Base-by-base conservation (phyloP, 2,329 filamentous ascomycete species). In the Colletotrichum graminicola region DNA sequence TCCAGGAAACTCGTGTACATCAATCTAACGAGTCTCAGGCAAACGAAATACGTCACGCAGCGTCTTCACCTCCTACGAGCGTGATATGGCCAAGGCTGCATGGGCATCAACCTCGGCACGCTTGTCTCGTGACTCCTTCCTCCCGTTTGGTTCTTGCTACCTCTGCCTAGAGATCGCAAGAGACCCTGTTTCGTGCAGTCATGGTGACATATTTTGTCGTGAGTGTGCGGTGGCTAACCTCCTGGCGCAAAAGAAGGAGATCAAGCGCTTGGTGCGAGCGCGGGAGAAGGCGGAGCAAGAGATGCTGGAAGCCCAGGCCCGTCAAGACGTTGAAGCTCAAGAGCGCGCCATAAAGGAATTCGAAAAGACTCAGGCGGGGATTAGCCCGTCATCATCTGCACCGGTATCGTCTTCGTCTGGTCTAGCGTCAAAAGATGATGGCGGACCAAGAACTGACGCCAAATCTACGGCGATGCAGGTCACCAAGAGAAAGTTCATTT, bases 1-100 rank as follows among this genome's bases (percentile, higher is more conserved):
- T 14, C 45, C 21, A 7, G 21, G 5, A 47, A n/a, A 8, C 21
- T 3, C 7, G 10, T 49, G 32, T 67, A 45, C 45, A 54, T 39
- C 32, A 39, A 18, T 52, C 14, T 69, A 43, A 41, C 29, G 12
- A 65, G 73, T 69, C 66, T 36, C 75, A 91, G 89, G 89, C 79
- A 97, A 97, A 84, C 90, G 94, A 76, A 97, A 98, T 83, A 97
- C 94, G 55, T 95, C 94, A 55, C 91, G 95, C 55, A 91, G 94
- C 52, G 94, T 98, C 82, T 98, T 98, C 86, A 98, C 96, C 43
- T 91, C 94, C 32, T 91, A 98, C 83, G 96, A 98, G 84, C 92
- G 96, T 75, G 88, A 89, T 62, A 89, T 95, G 61, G 92, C 97
- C 72, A 94, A 94, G 77, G 88, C 89, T 23, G 90, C 91, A 75